Evolutionary conservation across 73 alveolate genomes (phyloP).

Genomic region (Paramecium biaurelia): DNA sequence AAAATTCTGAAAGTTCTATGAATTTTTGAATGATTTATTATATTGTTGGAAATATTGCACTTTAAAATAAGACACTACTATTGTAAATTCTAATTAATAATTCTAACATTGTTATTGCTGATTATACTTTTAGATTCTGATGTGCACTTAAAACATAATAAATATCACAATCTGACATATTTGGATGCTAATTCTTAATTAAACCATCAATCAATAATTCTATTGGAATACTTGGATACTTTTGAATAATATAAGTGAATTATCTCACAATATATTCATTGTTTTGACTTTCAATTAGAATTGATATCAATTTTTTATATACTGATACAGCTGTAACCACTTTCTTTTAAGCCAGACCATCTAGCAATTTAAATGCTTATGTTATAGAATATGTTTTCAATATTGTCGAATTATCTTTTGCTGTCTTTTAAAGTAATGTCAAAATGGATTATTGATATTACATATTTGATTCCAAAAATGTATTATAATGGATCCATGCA

Average conservation of each 20-base stretch:
- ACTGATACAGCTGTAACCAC: background rate
- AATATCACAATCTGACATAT: background rate
- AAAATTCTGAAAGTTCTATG: background rate
- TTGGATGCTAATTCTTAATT: background rate
- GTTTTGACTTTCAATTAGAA: background rate
- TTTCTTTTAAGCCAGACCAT: conserved; percentile 3
- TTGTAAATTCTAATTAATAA: background rate
- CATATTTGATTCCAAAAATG: conserved; percentile 4
- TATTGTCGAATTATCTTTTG: background rate
- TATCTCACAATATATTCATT: conserved; percentile 10
- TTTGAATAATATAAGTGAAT: background rate
- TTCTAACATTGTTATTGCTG: conserved; percentile 40
- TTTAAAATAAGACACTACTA: background rate
- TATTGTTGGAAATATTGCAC: background rate
- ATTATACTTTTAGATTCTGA: conserved; percentile 3
- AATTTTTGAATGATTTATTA: background rate
- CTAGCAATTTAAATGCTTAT: background rate
- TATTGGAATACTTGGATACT: conserved; percentile 18
- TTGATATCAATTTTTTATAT: background rate
- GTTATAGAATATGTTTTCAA: background rate
- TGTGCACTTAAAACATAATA: conserved; percentile 8
- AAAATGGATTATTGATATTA: background rate
- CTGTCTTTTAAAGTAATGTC: background rate
- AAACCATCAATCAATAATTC: conserved; percentile 29
- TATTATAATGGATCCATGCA: conserved; percentile 14